A percentile compares a stretch with the other conserved stretches of the same genome.
These are phyloP conservation scores for Pseudocercospora pini-densiflorae DNA, from an alignment of 2,329 filamentous ascomycete genomes.

Conservation along the genomic window DNA sequence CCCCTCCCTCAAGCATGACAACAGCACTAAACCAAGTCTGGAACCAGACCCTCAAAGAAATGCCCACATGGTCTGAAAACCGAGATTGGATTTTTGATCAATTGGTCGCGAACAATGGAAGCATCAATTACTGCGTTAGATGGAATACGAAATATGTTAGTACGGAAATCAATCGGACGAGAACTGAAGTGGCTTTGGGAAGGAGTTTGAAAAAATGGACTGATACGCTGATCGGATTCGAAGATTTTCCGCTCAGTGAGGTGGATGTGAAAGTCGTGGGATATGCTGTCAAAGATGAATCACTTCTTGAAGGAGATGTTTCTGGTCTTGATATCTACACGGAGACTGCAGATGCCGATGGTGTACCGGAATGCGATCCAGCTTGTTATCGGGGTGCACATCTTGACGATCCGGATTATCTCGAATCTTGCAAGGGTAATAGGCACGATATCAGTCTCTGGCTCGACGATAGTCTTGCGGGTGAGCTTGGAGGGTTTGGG, in stretches of 20 bases:
- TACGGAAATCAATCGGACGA: slow-evolving; percentile 46
- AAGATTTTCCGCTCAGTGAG: slow-evolving; percentile 49
- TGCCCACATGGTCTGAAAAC: slow-evolving; percentile 13
- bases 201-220: slow-evolving; percentile 49
- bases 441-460: slow-evolving; percentile 55
- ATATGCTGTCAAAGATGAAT: slow-evolving; percentile 49
- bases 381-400: slow-evolving; percentile 53
- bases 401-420: slow-evolving; percentile 46
- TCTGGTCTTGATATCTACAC: slow-evolving; percentile 50
- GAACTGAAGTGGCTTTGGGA: slow-evolving; percentile 44
- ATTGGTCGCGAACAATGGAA: slow-evolving; percentile 31
- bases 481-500: slow-evolving; percentile 50
- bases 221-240: slow-evolving; percentile 50
- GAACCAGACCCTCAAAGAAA: slow-evolving; percentile 16
- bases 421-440: slow-evolving; percentile 44
- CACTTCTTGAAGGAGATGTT: slow-evolving; percentile 44
- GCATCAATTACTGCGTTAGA: slow-evolving; percentile 51
- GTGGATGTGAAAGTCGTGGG: slow-evolving; percentile 50
- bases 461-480: slow-evolving; percentile 52
- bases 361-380: slow-evolving; percentile 50
- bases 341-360: slow-evolving; percentile 43
- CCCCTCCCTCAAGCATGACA: slow-evolving; percentile 14
- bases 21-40: slow-evolving; percentile 16
- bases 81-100: slow-evolving; percentile 19
- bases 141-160: slow-evolving; percentile 49